These are phyloP conservation scores for Colletotrichum echinochloae DNA, from an alignment of 2,329 filamentous ascomycete genomes.

Conservation along the genomic window DNA sequence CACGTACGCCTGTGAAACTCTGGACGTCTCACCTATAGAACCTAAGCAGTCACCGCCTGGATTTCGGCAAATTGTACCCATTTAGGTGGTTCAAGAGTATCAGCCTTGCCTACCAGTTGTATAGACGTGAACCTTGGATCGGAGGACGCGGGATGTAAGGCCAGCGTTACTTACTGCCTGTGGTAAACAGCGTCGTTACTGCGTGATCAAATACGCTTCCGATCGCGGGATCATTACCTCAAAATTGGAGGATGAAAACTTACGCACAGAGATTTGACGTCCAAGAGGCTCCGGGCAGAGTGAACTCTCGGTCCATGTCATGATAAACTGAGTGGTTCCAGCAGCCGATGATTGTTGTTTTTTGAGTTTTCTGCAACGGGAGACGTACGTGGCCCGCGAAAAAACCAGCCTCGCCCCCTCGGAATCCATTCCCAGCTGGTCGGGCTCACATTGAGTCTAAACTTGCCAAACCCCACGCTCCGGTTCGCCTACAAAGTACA, in stretches of 20 bases:
- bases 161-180: no score
- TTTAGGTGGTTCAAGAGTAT: no score
- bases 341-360: conserved; percentile 18
- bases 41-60: no score
- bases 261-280: not conserved
- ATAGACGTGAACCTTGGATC: no score
- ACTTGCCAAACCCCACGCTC: conserved; percentile 5
- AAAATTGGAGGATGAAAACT: not conserved
- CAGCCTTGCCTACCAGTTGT: no score
- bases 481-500: not conserved
- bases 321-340: not conserved
- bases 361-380: not conserved
- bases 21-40: no score
- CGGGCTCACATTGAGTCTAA: conserved; percentile 11
- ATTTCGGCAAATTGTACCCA: no score
- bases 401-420: not conserved
- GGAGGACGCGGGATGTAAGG: no score
- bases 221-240: not conserved
- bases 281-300: conserved; percentile 22
- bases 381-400: conserved; percentile 33
- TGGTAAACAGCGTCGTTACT: not conserved
- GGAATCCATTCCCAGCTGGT: conserved; percentile 10
- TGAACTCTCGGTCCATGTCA: conserved; percentile 4
- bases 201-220: not conserved
- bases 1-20: no score